These are phyloP conservation scores for Mucor irregularis DNA, from an alignment of 371 early-diverging fungal species.

Conservation along the genomic window DNA sequence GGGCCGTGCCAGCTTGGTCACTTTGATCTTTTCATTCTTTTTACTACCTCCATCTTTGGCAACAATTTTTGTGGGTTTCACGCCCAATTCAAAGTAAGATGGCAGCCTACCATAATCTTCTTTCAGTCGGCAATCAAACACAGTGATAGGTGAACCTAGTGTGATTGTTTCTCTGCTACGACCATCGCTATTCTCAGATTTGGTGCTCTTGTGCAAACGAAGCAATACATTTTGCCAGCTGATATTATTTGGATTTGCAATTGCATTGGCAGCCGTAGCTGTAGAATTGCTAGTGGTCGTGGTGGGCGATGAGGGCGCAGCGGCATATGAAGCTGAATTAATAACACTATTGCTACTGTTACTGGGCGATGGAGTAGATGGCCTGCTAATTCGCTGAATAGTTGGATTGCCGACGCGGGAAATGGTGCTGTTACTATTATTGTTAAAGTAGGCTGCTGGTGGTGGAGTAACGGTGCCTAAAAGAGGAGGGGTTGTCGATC, in stretches of 20 bases:
- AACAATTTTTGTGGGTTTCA: conserved; percentile 11
- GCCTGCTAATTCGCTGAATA: neutral
- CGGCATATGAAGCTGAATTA: neutral
- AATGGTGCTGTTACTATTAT: neutral
- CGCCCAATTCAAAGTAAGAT: conserved; percentile 42
- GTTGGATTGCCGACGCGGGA: conserved; percentile 2
- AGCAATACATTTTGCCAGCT: conserved; percentile 25
- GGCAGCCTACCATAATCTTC: conserved; percentile 49
- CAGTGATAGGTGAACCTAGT: conserved; percentile 33
- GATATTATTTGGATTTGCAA: neutral
- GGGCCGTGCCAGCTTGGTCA: conserved; percentile 9
- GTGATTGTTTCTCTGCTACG: conserved; percentile 27
- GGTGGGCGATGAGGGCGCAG: neutral
- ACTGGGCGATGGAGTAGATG: neutral
- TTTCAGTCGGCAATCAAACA: conserved; percentile 45
- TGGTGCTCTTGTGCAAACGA: conserved; percentile 23
- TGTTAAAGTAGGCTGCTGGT: conserved; percentile 11
- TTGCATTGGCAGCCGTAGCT: neutral
- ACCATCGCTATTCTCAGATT: conserved; percentile 5
- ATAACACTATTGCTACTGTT: neutral
- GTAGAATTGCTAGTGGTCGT: too few relatives aligned
- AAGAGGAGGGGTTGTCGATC: neutral
- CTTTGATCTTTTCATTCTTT: conserved; percentile 1
- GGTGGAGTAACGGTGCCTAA: conserved; percentile 14
- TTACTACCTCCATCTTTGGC: neutral